phyloP scores from a whole-genome alignment of 2,329 filamentous ascomycete genomes.

The Cadophora malorum region DNA sequence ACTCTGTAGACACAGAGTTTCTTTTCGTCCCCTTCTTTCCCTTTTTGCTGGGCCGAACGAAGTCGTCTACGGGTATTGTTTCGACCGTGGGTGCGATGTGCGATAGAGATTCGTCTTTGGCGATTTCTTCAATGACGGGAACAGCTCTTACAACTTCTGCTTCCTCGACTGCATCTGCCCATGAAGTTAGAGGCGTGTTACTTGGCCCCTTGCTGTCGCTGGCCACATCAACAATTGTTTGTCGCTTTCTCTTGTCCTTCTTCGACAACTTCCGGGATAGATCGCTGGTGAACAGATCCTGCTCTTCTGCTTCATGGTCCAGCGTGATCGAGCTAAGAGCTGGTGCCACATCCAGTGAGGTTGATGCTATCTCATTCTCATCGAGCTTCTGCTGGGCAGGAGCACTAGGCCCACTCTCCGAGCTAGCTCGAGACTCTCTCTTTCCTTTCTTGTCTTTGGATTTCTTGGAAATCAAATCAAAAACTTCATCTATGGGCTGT shows the following conservation, averaged over 20 bases:
- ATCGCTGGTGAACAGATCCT: constrained; percentile 19
- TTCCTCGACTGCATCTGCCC: constrained; percentile 44
- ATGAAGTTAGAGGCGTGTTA: constrained; percentile 36
- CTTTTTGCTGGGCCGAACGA: constrained; percentile 45
- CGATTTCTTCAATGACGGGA: constrained; percentile 42
- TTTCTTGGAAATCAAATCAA: constrained; percentile 32
- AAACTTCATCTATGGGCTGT: constrained; percentile 22
- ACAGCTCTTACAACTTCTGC: constrained; percentile 39
- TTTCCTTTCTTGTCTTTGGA: constrained; percentile 40
- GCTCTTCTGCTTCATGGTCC: constrained; percentile 19
- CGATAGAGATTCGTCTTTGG: constrained; percentile 42
- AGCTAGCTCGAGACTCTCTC: constrained; percentile 26
- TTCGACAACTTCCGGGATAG: constrained; percentile 38
- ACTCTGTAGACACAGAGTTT: constrained; percentile 30
- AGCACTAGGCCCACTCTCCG: constrained; percentile 28
- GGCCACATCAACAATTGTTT: constrained; percentile 34
- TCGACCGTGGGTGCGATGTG: constrained; percentile 42
- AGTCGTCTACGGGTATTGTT: constrained; percentile 34
- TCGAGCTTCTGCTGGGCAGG: constrained; percentile 3
- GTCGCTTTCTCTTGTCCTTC: constrained; percentile 45
- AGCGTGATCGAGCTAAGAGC: constrained; percentile 23
- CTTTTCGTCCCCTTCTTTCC: constrained; percentile 50
- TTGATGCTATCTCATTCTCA: not conserved
- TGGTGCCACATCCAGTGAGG: constrained; percentile 8
- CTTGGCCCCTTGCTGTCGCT: constrained; percentile 20